Base-by-base conservation (phyloP, 169 alveolate genomes). In the Sarcocystis neurona region DNA sequence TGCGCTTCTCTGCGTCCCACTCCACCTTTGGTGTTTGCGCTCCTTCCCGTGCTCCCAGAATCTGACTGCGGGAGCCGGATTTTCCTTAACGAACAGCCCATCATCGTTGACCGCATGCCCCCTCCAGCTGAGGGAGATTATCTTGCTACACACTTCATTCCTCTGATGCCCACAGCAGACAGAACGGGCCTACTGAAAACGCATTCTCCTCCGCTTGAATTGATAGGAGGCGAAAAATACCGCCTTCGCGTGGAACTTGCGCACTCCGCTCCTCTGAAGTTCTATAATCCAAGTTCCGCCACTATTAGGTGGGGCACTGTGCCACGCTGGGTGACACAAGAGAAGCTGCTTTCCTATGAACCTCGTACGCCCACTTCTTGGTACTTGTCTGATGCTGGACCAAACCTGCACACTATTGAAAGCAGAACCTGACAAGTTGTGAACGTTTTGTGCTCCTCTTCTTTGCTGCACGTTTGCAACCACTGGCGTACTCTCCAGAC, bases 161-260 rank as follows among this genome's bases (percentile, higher is more conserved):
- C 93, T 79, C 18, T 74, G 85, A n/a, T 93, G 41, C 68, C 89
- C 0, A 23, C 89, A 39, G 91, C 95, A 41, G 94, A 92, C 89
- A 91, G 91, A 74, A 39, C 75, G 20, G 91, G 91, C 44, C 82
- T 91, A 23, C 93, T 85, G 50, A 89, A 78, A 30, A 30, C 84
- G 89, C 89, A 93, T 32, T 95, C 98, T 18, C 92, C 84, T 15
- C 90, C 96, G 10, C 94, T 95, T 72, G 95, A 95, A 84, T 92
- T 96, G 34, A 74, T 92, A 30, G 97, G 98, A 10, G 98, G 97
- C 0, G 94, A 94, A 63, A 95, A 94, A 48, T 94, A 96, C 85
- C 88, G 92, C 56, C 87, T 96, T 46, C 91, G 95, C 63, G 91
- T 95, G 34, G 98, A 95, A 56, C 77, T 95, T 89, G 93, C 95